phyloP scores from a whole-genome alignment of 148 eudicot genomes.

The Camellia lanceoleosa region DNA sequence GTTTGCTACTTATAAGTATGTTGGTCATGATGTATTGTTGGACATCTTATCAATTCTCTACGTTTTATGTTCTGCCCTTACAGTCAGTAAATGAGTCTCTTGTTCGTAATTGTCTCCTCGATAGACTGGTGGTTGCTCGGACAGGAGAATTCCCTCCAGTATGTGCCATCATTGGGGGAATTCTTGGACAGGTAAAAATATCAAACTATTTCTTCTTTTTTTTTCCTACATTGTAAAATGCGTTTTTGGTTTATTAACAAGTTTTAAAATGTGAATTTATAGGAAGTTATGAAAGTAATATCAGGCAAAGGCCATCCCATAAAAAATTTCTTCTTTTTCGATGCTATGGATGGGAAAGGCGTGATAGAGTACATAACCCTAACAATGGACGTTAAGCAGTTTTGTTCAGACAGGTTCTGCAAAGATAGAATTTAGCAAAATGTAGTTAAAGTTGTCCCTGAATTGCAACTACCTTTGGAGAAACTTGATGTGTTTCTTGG shows the following conservation, averaged over 20 bases:
- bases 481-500: neutral
- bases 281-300: constrained; percentile 98
- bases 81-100: constrained; percentile 76
- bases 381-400: constrained; percentile 21
- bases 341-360: constrained; percentile 93
- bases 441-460: neutral
- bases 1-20: neutral
- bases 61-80: constrained; percentile 4
- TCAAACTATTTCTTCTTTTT: neutral
- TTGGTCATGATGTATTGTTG: neutral
- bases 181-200: constrained; percentile 81
- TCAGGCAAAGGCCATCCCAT: constrained; percentile 92
- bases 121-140: constrained; percentile 55
- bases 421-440: neutral
- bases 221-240: neutral
- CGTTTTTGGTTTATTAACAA: neutral
- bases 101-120: constrained; percentile 75
- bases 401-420: neutral
- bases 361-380: constrained; percentile 68
- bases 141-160: constrained; percentile 82
- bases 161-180: constrained; percentile 92
- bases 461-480: neutral
- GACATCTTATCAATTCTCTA: neutral
- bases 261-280: neutral
- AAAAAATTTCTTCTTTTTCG: constrained; percentile 87